These are phyloP conservation scores for Naematelia encephala DNA, from an alignment of 768 basidiomycete genomes.

Conservation along the genomic window DNA sequence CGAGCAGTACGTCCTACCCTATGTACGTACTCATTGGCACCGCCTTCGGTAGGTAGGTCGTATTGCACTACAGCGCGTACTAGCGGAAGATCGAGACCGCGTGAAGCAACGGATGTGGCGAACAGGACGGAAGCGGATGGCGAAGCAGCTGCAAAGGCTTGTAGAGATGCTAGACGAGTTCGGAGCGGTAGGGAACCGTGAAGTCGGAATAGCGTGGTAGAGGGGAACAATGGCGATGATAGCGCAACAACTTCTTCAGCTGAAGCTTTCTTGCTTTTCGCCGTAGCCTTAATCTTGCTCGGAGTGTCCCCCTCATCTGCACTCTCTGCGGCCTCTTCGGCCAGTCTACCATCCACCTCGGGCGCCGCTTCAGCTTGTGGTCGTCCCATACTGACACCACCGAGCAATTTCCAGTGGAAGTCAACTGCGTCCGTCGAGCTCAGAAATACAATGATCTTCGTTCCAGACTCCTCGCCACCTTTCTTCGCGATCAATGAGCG, in stretches of 20 bases:
- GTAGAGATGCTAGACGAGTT: constrained; percentile 76
- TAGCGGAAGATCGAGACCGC: constrained; percentile 91
- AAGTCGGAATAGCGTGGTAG: constrained; percentile 75
- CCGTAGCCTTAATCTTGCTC: constrained; percentile 23
- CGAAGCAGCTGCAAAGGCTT: constrained; percentile 62
- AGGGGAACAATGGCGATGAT: constrained; percentile 73
- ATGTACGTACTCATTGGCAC: constrained; percentile 93
- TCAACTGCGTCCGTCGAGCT: constrained; percentile 98
- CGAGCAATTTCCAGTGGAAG: constrained; percentile 85
- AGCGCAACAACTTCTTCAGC: constrained; percentile 56
- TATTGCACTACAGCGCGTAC: constrained; percentile 93
- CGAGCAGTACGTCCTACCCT: constrained; percentile 95
- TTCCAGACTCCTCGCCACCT: constrained; percentile 36
- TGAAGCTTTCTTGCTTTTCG: constrained; percentile 41
- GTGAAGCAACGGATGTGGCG: constrained; percentile 97
- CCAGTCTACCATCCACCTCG: background rate
- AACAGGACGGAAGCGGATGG: constrained; percentile 66
- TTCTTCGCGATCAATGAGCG: constrained; percentile 65
- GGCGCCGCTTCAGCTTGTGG: constrained; percentile 18
- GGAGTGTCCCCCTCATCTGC: constrained; percentile 31
- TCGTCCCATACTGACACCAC: constrained; percentile 65
- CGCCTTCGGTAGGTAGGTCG: constrained; percentile 95
- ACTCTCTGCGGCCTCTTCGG: constrained; percentile 10
- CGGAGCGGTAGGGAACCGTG: constrained; percentile 86
- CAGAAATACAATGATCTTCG: constrained; percentile 78